These are phyloP conservation scores for Herpetomonas muscarum DNA, from an alignment of 208 protist genomes.

Conservation along the genomic window DNA sequence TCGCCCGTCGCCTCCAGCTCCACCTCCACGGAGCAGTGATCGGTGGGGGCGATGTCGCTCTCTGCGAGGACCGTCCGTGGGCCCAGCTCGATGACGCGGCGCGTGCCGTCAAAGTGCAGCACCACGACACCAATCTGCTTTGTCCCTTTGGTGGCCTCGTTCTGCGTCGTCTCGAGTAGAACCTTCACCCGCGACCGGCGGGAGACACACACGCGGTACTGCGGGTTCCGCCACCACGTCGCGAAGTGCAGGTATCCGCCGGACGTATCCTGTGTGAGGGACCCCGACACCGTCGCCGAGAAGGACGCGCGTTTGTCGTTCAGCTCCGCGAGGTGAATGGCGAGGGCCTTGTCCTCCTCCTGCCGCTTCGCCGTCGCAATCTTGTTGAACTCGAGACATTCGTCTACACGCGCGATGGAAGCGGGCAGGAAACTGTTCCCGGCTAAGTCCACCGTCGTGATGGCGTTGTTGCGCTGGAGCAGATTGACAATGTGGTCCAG, in stretches of 20 bases:
- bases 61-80: conserved; percentile 46
- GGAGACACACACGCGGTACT: conserved; percentile 64
- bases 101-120: conserved; percentile 56
- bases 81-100: conserved; percentile 41
- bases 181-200: conserved; percentile 39
- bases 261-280: conserved; percentile 34
- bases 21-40: conserved; percentile 37
- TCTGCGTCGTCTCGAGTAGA: conserved; percentile 19
- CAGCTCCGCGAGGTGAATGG: conserved; percentile 15
- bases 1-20: conserved; percentile 22
- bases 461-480: conserved; percentile 43
- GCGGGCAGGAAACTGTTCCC: conserved; percentile 52
- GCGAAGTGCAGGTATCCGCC: conserved; percentile 77
- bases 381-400: conserved; percentile 13
- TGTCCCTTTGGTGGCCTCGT: conserved; percentile 23
- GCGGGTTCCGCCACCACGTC: conserved; percentile 85
- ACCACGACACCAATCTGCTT: conserved; percentile 66
- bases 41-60: conserved; percentile 36
- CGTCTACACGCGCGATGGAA: conserved; percentile 17
- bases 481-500: conserved; percentile 59
- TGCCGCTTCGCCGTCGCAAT: conserved; percentile 8
- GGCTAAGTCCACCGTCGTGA: conserved; percentile 36
- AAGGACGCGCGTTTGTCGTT: conserved; percentile 20
- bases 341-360: conserved; percentile 14
- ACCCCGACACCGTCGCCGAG: conserved; percentile 27